Conservation (phyloP, 2,329 filamentous ascomycete genomes). For the Falciphora oryzae region DNA sequence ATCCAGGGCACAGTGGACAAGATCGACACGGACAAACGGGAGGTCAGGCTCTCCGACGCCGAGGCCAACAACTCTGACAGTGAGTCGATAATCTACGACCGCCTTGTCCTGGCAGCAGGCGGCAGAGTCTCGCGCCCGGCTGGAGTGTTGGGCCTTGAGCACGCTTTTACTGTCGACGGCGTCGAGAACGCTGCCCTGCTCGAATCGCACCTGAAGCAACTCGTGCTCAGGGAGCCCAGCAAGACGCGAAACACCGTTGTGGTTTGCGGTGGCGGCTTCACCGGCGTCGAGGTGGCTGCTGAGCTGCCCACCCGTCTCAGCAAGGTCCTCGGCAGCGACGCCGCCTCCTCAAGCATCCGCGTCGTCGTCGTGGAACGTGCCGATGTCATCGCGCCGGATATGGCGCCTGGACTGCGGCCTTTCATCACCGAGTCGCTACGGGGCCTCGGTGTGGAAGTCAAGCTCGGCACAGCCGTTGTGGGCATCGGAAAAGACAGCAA, state of each 20-base stretch:
- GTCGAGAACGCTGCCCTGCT: conserved; percentile 17
- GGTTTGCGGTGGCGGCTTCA: conserved; percentile 29
- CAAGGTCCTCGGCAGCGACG: conserved; percentile 13
- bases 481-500: conserved; percentile 19
- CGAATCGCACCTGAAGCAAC: conserved; percentile 22
- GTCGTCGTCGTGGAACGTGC: conserved; percentile 26
- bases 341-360: conserved; percentile 1
- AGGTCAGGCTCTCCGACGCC: background rate
- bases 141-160: conserved; percentile 23
- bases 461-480: conserved; percentile 22
- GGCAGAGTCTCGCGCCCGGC: conserved; percentile 25
- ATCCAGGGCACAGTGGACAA: conserved; percentile 19
- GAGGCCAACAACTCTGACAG: background rate
- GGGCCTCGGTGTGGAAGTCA: conserved; percentile 24
- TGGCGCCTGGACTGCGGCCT: conserved; percentile 28
- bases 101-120: conserved; percentile 31
- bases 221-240: conserved; percentile 19
- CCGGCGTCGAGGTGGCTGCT: conserved; percentile 22
- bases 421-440: conserved; percentile 25
- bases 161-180: conserved; percentile 30
- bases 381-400: conserved; percentile 24
- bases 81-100: conserved; percentile 23
- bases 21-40: conserved; percentile 15
- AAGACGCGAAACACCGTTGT: conserved; percentile 22
- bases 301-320: conserved; percentile 26